phyloP scores from a whole-genome alignment of 768 basidiomycete genomes.

The Serpula lacrymans region DNA sequence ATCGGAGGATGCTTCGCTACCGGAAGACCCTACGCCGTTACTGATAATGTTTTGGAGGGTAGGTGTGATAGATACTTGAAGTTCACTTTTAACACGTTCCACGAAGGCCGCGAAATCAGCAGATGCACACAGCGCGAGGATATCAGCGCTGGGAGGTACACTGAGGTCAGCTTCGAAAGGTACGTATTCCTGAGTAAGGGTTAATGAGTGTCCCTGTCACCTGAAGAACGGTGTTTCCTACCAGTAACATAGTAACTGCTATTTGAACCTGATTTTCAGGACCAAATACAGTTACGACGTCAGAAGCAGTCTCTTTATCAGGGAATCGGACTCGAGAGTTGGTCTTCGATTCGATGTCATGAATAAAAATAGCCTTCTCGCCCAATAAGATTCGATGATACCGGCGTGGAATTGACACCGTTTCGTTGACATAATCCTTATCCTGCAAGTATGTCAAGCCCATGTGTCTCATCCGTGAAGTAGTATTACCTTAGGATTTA shows the following conservation, averaged over 20 bases:
- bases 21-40: constrained; percentile 37
- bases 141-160: constrained; percentile 78
- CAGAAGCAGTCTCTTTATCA: constrained; percentile 91
- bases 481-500: constrained; percentile 81
- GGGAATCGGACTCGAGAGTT: constrained; percentile 92
- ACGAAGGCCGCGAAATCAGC: constrained; percentile 84
- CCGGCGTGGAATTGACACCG: constrained; percentile 87
- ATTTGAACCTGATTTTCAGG: constrained; percentile 97
- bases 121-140: constrained; percentile 69
- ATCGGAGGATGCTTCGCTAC: constrained; percentile 37
- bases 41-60: constrained; percentile 55
- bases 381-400: constrained; percentile 95
- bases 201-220: not conserved
- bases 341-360: constrained; percentile 95
- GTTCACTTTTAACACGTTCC: constrained; percentile 89
- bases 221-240: constrained; percentile 33
- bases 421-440: constrained; percentile 94
- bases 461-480: not conserved
- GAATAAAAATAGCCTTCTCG: constrained; percentile 96
- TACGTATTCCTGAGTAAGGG: constrained; percentile 75
- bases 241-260: constrained; percentile 92
- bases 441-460: constrained; percentile 49
- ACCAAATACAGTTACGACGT: constrained; percentile 93
- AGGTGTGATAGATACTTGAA: constrained; percentile 86
- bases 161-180: constrained; percentile 95